Evolutionary conservation across 371 early-diverging fungal species (phyloP).

Genomic region (Entomophthora muscae): DNA sequence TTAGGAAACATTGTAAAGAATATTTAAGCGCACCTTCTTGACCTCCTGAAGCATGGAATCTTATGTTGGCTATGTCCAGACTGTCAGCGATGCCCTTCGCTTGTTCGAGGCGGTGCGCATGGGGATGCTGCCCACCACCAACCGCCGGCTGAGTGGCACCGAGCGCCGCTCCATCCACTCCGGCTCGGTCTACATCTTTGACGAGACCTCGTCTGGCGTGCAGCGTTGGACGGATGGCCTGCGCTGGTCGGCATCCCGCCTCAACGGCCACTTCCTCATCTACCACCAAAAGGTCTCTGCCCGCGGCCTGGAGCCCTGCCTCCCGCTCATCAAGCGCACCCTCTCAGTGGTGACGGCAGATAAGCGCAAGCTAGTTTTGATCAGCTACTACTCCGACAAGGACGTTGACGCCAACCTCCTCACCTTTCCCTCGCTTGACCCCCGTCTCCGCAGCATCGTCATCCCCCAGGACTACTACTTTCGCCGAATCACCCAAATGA

Average conservation of each 20-base stretch:
- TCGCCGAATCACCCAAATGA: background rate
- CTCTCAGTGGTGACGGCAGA: background rate
- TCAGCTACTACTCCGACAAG: background rate
- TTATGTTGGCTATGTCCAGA: constrained; percentile 47
- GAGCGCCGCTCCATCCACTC: constrained; percentile 48
- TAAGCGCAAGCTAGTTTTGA: background rate
- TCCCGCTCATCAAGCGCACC: background rate
- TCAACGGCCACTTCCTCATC: constrained; percentile 54
- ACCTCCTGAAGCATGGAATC: constrained; percentile 19
- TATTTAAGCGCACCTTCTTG: background rate
- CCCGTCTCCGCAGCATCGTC: background rate
- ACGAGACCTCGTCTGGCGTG: constrained; percentile 65
- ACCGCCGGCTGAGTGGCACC: constrained; percentile 45
- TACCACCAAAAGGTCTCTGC: constrained; percentile 43
- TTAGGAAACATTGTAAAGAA: background rate
- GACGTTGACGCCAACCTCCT: background rate
- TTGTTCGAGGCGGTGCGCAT: constrained; percentile 59
- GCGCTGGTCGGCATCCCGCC: constrained; percentile 69
- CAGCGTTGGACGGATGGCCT: constrained; percentile 81
- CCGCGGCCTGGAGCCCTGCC: background rate
- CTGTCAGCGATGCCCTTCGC: constrained; percentile 52
- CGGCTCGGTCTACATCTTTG: constrained; percentile 60
- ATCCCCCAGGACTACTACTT: constrained; percentile 8
- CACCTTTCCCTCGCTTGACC: background rate
- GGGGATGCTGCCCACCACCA: constrained; percentile 37